Conservation (phyloP, 495 filamentous ascomycete species). For the Copromyces sp. region DNA sequence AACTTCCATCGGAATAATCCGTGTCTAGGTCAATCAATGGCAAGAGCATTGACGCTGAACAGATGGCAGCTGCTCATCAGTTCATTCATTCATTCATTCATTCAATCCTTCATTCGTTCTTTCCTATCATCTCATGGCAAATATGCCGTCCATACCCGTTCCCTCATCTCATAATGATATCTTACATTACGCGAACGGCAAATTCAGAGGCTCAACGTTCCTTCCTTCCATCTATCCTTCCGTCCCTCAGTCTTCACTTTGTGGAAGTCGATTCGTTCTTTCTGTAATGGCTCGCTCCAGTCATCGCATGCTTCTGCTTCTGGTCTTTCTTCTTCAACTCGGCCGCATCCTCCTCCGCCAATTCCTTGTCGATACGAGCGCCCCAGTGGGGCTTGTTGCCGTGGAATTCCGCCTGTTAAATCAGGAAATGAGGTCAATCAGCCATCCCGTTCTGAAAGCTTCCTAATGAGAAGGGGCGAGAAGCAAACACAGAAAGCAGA, state of each 20-base stretch:
- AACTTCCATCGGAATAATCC: neutral
- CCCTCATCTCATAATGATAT: neutral
- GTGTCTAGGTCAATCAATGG: neutral
- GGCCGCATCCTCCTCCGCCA: constrained; percentile 15
- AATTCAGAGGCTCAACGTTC: neutral
- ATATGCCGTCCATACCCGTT: neutral
- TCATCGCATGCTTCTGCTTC: neutral
- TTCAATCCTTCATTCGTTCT: neutral
- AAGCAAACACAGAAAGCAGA: neutral
- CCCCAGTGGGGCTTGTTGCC: constrained; percentile 15
- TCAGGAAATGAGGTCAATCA: neutral
- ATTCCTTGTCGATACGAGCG: constrained; percentile 19
- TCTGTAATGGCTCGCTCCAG: neutral
- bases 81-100: neutral
- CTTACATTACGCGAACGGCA: neutral
- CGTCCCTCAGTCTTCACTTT: neutral
- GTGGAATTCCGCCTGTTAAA: constrained; percentile 10
- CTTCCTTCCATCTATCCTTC: neutral
- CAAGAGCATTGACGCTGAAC: neutral
- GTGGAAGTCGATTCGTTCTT: neutral
- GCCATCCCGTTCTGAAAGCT: neutral
- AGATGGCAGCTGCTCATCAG: neutral
- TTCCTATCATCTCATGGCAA: neutral
- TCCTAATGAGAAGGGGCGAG: neutral
- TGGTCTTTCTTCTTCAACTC: constrained; percentile 12